phyloP scores from a whole-genome alignment of 2,329 filamentous ascomycete species.

The Xylaria sp. region DNA sequence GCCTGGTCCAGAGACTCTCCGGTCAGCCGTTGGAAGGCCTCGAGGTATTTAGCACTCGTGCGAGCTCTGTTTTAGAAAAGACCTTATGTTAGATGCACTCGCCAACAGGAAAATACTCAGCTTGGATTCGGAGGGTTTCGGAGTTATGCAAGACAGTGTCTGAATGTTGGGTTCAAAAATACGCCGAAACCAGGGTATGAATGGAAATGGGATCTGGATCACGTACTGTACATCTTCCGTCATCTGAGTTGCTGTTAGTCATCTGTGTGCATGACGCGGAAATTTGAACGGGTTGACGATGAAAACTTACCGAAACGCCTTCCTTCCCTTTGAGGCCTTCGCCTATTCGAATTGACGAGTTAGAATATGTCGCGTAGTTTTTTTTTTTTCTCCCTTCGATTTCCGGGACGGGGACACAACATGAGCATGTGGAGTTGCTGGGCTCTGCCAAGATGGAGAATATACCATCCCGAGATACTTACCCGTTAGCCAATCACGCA shows the following conservation, averaged over 20 bases:
- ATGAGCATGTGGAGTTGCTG: neutral
- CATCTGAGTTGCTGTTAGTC: slow-evolving; percentile 23
- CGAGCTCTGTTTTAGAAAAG: slow-evolving; percentile 4
- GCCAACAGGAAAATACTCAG: neutral
- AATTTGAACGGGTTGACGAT: neutral
- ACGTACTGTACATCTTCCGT: slow-evolving; percentile 26
- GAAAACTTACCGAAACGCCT: slow-evolving; percentile 55
- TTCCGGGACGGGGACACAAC: neutral
- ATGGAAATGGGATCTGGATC: neutral
- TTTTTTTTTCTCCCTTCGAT: too few species aligned
- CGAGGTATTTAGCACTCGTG: slow-evolving; percentile 31
- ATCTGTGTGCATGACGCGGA: neutral
- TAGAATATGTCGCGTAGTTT: neutral
- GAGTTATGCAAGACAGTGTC: neutral
- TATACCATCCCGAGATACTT: neutral
- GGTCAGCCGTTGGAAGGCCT: slow-evolving; percentile 27
- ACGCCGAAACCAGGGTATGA: neutral
- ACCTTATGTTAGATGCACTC: neutral
- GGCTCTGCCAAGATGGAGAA: neutral
- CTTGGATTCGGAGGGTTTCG: neutral
- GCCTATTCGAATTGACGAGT: slow-evolving; percentile 46
- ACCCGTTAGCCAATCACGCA: slow-evolving; percentile 29
- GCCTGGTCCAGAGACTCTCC: slow-evolving; percentile 25
- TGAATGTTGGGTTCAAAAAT: neutral
- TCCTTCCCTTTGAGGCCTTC: slow-evolving; percentile 80